Percentiles rank a stretch among this genome's conserved stretches.
phyloP scores from a whole-genome alignment of 352 stramenopile genomes.

The Pythium apleroticum region DNA sequence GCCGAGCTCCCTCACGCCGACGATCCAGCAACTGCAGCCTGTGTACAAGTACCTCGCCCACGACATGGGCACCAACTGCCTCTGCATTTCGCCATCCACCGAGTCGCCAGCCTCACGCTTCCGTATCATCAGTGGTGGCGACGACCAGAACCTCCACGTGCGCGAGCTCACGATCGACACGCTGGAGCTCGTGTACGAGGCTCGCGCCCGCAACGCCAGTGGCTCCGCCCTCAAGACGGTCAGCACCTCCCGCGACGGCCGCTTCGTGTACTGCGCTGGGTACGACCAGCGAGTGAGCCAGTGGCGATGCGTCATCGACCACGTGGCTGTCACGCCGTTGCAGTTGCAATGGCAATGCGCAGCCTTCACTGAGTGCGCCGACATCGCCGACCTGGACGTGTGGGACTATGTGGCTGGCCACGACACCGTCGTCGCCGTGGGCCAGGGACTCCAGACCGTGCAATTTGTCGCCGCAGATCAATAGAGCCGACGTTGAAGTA shows the following conservation, averaged over 20 bases:
- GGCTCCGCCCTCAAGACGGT: conserved; percentile 84
- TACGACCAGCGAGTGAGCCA: conserved; percentile 87
- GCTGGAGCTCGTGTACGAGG: conserved; percentile 37
- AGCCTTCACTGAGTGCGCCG: conserved; percentile 75
- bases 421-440: conserved; percentile 58
- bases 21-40: conserved; percentile 37
- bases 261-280: conserved; percentile 60
- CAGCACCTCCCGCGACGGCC: conserved; percentile 39
- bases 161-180: conserved; percentile 37
- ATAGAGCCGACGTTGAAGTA: background rate
- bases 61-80: conserved; percentile 80
- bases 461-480: conserved; percentile 30
- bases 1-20: background rate
- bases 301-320: conserved; percentile 37
- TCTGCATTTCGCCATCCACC: conserved; percentile 42
- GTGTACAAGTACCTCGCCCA: conserved; percentile 68
- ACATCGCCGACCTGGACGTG: conserved; percentile 71
- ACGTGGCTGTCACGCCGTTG: background rate
- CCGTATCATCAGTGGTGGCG: conserved; percentile 72
- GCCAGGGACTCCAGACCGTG: conserved; percentile 75
- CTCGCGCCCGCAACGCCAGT: conserved; percentile 58
- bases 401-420: conserved; percentile 10
- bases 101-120: conserved; percentile 31
- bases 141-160: conserved; percentile 74
- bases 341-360: conserved; percentile 54